These are phyloP conservation scores for Daphne laureola DNA, from an alignment of 441 rosid species.

Conservation along the genomic window DNA sequence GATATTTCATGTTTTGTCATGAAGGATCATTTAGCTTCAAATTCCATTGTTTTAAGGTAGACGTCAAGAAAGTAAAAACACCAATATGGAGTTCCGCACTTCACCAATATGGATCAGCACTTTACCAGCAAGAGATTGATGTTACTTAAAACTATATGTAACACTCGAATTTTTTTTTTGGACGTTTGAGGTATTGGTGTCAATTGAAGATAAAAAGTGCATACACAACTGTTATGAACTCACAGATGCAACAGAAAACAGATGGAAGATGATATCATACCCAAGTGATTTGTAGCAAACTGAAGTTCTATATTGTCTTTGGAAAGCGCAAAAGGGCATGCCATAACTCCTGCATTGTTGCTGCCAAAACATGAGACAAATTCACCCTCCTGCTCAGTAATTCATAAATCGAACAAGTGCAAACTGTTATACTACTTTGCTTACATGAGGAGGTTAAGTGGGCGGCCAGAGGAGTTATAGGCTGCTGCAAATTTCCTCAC, in stretches of 20 bases:
- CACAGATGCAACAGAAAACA: background rate
- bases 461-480: constrained; percentile 23
- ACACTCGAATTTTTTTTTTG: too few species aligned
- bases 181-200: too few species aligned
- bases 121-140: too few species aligned
- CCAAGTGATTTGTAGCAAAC: constrained; percentile 34
- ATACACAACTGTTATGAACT: background rate
- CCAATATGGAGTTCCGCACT: too few species aligned
- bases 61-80: background rate
- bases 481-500: constrained; percentile 33
- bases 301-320: constrained; percentile 31
- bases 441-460: constrained; percentile 36
- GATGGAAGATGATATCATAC: constrained; percentile 13
- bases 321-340: constrained; percentile 22
- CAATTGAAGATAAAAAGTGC: background rate
- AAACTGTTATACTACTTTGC: constrained; percentile 5
- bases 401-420: background rate
- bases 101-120: too few species aligned
- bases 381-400: background rate
- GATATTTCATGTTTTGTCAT: too few species aligned
- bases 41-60: too few species aligned
- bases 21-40: too few species aligned
- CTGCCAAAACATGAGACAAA: constrained; percentile 13
- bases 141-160: too few species aligned
- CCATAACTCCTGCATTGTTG: constrained; percentile 31